Base-by-base conservation (phyloP, 2,329 filamentous ascomycete genomes). In the Grosmannia huntii region DNA sequence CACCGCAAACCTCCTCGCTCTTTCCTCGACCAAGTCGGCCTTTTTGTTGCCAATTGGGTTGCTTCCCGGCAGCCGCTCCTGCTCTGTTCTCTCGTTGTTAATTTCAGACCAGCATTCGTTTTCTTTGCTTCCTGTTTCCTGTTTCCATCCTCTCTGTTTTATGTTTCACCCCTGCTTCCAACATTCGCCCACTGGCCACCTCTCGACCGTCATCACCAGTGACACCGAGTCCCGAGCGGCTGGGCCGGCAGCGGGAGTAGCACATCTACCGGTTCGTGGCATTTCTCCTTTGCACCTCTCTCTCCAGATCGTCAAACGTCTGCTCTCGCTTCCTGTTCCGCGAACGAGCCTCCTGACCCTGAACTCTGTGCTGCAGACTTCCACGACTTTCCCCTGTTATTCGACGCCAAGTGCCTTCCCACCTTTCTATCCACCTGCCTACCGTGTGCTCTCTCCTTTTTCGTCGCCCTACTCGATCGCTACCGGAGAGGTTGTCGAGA, bases 1-100 rank as follows among this genome's bases (percentile, higher is more conserved):
- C 50, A 36, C 51, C 36, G 23, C 36, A 50, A 51, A 28, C 46
- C 53, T 51, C 48, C 23, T 60, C 58, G 58, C 55, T 57, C 61
- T 56, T 63, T 59, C 61, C 57, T 59, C 57, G 46, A 54, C 56
- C 57, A 57, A 57, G 53, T 56, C 54, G 55, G 44, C 53, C 48
- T 21, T 38, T 48, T 57, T 44, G 52, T 60, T 51, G 55, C 57
- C 60, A 61, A 62, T 61, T 59, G 58, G 57, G 60, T 57, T 60
- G 58, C 58, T 60, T 60, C 58, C 57, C 49, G 52, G 60, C 60
- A 58, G 58, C 57, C 55, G 53, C 46, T 53, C 19, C 25, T 57
- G 36, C 46, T 44, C 21, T 48, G 38, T 51, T 31, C 25, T 21
- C 41, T n/a, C 23, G 19, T 38, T 53, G 23, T 31, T n/a, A 49